Conservation (phyloP, 2,329 filamentous ascomycete species). For the Decorospora gaudefroyi region DNA sequence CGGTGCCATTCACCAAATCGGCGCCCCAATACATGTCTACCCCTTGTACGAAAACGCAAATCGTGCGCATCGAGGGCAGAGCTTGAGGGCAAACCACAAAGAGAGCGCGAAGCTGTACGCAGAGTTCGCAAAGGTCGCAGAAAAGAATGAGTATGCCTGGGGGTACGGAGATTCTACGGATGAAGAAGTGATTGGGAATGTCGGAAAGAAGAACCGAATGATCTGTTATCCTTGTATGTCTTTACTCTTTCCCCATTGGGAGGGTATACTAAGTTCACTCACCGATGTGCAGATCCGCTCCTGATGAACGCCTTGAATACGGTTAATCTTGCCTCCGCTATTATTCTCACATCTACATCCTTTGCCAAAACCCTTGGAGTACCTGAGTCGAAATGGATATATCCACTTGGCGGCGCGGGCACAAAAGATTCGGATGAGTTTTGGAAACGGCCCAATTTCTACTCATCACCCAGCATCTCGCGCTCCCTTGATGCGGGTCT, state of each 20-base stretch:
- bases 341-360: constrained; percentile 62
- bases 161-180: constrained; percentile 57
- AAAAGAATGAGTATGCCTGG: constrained; percentile 61
- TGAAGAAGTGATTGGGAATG: constrained; percentile 58
- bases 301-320: constrained; percentile 75
- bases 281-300: constrained; percentile 61
- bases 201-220: constrained; percentile 65
- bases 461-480: constrained; percentile 62
- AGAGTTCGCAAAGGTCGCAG: constrained; percentile 62
- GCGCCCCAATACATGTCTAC: constrained; percentile 68
- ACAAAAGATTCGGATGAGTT: constrained; percentile 63
- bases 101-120: constrained; percentile 66
- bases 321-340: constrained; percentile 66
- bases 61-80: constrained; percentile 61
- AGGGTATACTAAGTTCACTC: not conserved
- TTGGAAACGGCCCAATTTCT: constrained; percentile 65
- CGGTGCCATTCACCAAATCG: constrained; percentile 62
- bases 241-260: not conserved
- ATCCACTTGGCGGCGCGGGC: constrained; percentile 66
- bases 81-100: constrained; percentile 58
- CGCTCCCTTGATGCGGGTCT: constrained; percentile 62
- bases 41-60: constrained; percentile 69
- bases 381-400: constrained; percentile 63
- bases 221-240: constrained; percentile 68
- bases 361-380: constrained; percentile 61